These are phyloP conservation scores for Lolium perenne DNA, from an alignment of 176 grass and related monocot genomes.

Conservation along the genomic window DNA sequence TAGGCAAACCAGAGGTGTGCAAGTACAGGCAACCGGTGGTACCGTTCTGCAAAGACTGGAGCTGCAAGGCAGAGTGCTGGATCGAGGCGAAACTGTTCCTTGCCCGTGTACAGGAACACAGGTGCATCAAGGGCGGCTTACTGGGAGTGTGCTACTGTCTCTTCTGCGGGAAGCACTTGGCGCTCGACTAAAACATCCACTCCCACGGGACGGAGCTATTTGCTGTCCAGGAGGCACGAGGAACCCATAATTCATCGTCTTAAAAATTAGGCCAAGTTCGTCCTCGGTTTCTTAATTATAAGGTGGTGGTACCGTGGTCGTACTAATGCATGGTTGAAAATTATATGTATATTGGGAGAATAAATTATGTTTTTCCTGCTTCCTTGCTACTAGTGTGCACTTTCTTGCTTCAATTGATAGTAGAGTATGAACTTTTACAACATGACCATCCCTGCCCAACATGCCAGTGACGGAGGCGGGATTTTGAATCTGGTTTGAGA, in stretches of 20 bases:
- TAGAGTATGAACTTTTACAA: too few relatives aligned
- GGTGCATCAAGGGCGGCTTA: constrained; percentile 11
- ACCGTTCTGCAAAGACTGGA: constrained; percentile 26
- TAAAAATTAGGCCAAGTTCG: background rate
- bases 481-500: too few relatives aligned
- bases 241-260: background rate
- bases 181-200: background rate
- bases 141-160: background rate
- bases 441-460: background rate
- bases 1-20: background rate
- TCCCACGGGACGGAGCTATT: background rate
- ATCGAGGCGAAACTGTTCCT: background rate
- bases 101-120: background rate
- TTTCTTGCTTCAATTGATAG: background rate
- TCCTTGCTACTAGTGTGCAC: background rate
- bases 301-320: background rate
- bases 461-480: too few relatives aligned
- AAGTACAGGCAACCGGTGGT: background rate
- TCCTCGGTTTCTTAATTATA: background rate
- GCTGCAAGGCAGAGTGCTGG: constrained; percentile 36
- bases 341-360: background rate
- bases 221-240: background rate
- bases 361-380: background rate
- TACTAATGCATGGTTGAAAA: background rate
- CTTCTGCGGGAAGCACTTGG: background rate